Conservation (phyloP, 345 rosid genomes). For the Populus ilicifolia region DNA sequence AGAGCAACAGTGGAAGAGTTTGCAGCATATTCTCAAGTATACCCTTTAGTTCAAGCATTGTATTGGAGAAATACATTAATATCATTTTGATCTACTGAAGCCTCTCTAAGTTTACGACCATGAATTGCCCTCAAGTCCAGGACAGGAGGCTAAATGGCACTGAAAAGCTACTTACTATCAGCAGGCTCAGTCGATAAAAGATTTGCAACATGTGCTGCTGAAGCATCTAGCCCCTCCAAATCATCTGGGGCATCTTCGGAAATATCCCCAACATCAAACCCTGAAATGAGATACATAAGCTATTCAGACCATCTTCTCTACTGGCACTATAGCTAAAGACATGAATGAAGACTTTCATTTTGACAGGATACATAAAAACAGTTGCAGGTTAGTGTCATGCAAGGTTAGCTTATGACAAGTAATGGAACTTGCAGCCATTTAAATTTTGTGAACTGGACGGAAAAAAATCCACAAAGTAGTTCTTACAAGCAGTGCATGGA, state of each 20-base stretch:
- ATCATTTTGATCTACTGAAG: background rate
- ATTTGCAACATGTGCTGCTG: slow-evolving; percentile 21
- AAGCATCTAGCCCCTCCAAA: slow-evolving; percentile 19
- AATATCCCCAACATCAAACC: slow-evolving; percentile 17
- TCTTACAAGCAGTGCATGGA: slow-evolving; percentile 23
- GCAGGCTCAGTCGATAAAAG: slow-evolving; percentile 20
- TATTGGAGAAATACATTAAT: background rate
- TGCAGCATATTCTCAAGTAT: background rate
- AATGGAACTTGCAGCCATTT: background rate
- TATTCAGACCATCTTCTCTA: slow-evolving; percentile 5
- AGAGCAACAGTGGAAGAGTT: background rate
- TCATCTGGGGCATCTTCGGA: slow-evolving; percentile 18
- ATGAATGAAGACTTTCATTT: background rate
- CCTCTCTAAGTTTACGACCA: background rate
- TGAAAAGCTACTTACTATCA: slow-evolving; percentile 12
- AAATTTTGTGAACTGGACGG: background rate
- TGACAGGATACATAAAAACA: background rate
- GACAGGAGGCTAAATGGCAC: background rate
- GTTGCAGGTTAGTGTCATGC: background rate
- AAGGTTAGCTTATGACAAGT: background rate
- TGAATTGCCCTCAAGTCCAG: background rate
- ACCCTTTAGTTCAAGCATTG: background rate
- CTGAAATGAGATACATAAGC: slow-evolving; percentile 5
- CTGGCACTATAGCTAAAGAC: background rate
- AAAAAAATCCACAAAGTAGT: background rate